A percentile compares a stretch with the other conserved stretches of the same genome.
These are phyloP conservation scores for Fusarium pseudonygamai DNA, from an alignment of 2,329 filamentous ascomycete species.

Conservation along the genomic window DNA sequence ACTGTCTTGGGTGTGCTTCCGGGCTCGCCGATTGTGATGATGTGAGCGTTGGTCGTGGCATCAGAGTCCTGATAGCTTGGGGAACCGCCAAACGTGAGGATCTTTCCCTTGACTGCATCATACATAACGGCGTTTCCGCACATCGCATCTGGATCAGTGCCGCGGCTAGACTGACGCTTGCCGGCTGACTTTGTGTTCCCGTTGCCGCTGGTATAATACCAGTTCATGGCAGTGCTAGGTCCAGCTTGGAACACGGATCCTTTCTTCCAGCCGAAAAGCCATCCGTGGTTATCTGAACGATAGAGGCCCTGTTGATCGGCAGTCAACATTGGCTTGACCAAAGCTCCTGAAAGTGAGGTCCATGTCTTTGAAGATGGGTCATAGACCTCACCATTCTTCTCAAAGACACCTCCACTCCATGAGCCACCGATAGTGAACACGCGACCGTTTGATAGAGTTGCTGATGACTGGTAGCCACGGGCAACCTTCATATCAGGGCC, in stretches of 20 bases:
- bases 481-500: constrained; percentile 21
- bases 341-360: constrained; percentile 42
- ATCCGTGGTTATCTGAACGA: constrained; percentile 45
- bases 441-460: constrained; percentile 11
- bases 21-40: constrained; percentile 56
- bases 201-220: constrained; percentile 55
- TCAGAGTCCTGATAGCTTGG: constrained; percentile 55
- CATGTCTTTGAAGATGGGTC: constrained; percentile 7
- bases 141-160: constrained; percentile 60
- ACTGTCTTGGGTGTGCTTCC: not conserved
- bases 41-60: constrained; percentile 56
- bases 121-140: constrained; percentile 66
- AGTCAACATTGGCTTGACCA: constrained; percentile 60
- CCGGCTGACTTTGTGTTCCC: constrained; percentile 36
- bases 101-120: constrained; percentile 66
- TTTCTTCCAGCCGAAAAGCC: constrained; percentile 53
- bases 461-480: constrained; percentile 21
- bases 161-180: constrained; percentile 41
- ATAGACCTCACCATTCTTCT: constrained; percentile 28
- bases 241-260: constrained; percentile 62
- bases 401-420: constrained; percentile 11
- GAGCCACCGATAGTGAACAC: constrained; percentile 28
- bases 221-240: constrained; percentile 62
- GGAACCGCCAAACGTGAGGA: constrained; percentile 62
- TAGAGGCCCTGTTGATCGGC: constrained; percentile 51